phyloP scores from a whole-genome alignment of 176 grass and related monocot species.

The Musa itinerans region DNA sequence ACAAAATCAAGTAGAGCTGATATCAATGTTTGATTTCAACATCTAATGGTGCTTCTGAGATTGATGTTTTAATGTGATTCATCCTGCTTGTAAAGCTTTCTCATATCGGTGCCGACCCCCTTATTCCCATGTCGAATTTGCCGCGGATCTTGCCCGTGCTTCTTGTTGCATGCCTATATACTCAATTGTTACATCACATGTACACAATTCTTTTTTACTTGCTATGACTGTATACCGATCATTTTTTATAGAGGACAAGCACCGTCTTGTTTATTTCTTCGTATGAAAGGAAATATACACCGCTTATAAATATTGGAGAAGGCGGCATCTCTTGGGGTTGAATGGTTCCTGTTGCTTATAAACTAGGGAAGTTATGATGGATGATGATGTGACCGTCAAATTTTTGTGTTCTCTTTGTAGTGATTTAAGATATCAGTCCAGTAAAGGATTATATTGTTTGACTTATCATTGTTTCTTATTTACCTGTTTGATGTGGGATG shows the following conservation, averaged over 20 bases:
- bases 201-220: background rate
- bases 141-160: too few species aligned
- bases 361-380: too few species aligned
- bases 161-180: background rate
- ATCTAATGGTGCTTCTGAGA: too few species aligned
- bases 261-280: background rate
- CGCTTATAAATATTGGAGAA: background rate
- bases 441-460: too few species aligned
- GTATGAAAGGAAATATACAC: background rate
- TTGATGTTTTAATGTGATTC: too few species aligned
- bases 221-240: too few species aligned
- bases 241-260: background rate
- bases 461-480: too few species aligned
- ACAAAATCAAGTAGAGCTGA: conserved; percentile 50
- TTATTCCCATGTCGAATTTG: background rate
- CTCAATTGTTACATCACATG: background rate
- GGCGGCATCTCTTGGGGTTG: background rate
- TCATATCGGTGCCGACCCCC: background rate
- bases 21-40: conserved; percentile 55
- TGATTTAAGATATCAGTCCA: too few species aligned
- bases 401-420: too few species aligned
- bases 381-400: too few species aligned
- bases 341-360: background rate
- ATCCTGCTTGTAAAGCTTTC: background rate
- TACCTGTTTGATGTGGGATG: too few species aligned